Evolutionary conservation across 139 green algal species (phyloP).

Genomic region (Picochlorum sp.): DNA sequence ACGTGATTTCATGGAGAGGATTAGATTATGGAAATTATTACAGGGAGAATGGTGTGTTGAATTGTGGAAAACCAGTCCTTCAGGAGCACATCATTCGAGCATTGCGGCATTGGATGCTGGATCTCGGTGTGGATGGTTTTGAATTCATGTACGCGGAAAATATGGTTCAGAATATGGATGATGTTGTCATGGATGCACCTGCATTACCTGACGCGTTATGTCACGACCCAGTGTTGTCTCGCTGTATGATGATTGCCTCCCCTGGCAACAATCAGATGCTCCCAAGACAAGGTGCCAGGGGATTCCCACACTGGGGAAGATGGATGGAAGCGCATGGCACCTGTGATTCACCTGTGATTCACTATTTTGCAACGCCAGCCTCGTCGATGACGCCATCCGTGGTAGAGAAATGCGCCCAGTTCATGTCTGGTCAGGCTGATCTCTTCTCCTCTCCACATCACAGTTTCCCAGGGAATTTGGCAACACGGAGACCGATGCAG

Average conservation of each 20-base stretch:
- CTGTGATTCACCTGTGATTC: neutral
- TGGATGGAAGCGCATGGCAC: constrained; percentile 36
- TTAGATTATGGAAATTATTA: constrained; percentile 63
- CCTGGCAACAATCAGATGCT: constrained; percentile 33
- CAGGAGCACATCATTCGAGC: constrained; percentile 43
- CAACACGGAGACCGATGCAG: constrained; percentile 10
- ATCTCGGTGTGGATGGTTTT: constrained; percentile 74
- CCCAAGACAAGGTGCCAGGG: constrained; percentile 29
- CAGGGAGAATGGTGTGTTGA: constrained; percentile 46
- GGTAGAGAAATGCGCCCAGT: neutral
- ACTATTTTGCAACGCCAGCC: neutral
- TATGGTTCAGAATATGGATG: constrained; percentile 44
- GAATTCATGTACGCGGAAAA: constrained; percentile 73
- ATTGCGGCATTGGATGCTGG: constrained; percentile 52
- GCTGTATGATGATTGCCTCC: constrained; percentile 35
- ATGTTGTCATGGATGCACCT: constrained; percentile 56
- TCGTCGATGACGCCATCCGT: neutral
- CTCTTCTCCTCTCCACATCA: neutral
- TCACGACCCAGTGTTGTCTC: constrained; percentile 32
- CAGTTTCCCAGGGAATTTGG: constrained; percentile 29
- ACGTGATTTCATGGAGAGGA: constrained; percentile 38
- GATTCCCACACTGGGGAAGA: constrained; percentile 46
- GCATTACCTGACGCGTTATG: constrained; percentile 59
- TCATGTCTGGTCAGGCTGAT: constrained; percentile 1
- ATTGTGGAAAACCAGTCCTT: constrained; percentile 56